A percentile compares a stretch with the other conserved stretches of the same genome.
These are phyloP conservation scores for Phytophthora sp. DNA, from an alignment of 352 stramenopile species.

Conservation along the genomic window DNA sequence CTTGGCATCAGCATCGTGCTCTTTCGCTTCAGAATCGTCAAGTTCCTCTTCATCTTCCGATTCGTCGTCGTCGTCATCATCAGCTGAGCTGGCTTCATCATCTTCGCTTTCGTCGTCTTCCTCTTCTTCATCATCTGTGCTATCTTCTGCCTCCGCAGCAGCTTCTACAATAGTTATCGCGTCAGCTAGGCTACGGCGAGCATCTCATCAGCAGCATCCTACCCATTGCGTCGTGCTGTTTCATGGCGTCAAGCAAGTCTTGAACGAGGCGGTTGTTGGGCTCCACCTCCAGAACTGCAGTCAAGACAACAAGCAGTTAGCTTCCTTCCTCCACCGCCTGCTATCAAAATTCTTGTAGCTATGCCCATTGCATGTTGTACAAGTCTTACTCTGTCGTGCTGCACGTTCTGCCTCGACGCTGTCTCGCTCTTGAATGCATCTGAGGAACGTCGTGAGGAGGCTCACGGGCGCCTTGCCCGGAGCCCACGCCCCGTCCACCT, in stretches of 20 bases:
- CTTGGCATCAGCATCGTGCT: constrained; percentile 33
- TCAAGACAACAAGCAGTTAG: constrained; percentile 2
- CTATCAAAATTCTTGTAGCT: neutral
- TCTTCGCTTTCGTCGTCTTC: constrained; percentile 63
- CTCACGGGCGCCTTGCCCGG: constrained; percentile 61
- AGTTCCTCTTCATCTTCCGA: constrained; percentile 25
- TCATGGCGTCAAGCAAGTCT: constrained; percentile 67
- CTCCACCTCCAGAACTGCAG: constrained; percentile 60
- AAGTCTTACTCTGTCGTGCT: constrained; percentile 49
- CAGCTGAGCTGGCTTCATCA: constrained; percentile 56
- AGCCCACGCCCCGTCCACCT: constrained; percentile 69
- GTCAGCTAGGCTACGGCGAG: neutral
- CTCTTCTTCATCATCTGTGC: constrained; percentile 30
- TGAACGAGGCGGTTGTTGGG: constrained; percentile 69
- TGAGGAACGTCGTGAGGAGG: constrained; percentile 61
- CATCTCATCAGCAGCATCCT: neutral
- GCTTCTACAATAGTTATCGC: constrained; percentile 14
- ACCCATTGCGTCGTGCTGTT: constrained; percentile 63
- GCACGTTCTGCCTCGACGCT: constrained; percentile 53
- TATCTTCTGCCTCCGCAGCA: constrained; percentile 36
- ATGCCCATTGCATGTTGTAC: too few species aligned
- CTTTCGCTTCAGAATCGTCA: constrained; percentile 24
- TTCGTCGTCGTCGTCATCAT: constrained; percentile 60
- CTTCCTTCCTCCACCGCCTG: neutral
- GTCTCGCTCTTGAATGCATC: constrained; percentile 63